These are phyloP conservation scores for Neurospora sp. DNA, from an alignment of 495 filamentous ascomycete genomes.

Conservation along the genomic window DNA sequence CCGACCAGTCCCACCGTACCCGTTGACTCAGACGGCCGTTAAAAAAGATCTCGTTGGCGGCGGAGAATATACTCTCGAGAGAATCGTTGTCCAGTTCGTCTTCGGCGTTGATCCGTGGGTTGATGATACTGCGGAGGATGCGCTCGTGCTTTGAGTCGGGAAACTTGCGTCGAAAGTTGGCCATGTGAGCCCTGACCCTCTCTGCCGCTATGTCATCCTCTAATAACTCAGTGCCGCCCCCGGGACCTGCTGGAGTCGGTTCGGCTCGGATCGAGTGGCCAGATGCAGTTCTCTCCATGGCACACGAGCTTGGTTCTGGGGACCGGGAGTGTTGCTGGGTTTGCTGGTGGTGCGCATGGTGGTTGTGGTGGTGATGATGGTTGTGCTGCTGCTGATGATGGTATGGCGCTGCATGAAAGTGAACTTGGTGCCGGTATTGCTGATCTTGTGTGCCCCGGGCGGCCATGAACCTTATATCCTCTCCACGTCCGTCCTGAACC, in stretches of 20 bases:
- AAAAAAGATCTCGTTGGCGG: constrained; percentile 46
- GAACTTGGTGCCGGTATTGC: background rate
- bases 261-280: constrained; percentile 23
- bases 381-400: background rate
- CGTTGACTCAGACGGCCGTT: constrained; percentile 35
- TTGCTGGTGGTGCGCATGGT: background rate
- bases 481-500: background rate
- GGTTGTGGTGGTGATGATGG: background rate
- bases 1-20: constrained; percentile 45
- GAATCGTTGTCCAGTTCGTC: constrained; percentile 39
- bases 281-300: constrained; percentile 24
- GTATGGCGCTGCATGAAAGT: background rate
- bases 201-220: constrained; percentile 30
- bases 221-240: constrained; percentile 20
- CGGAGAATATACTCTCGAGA: constrained; percentile 39
- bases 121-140: constrained; percentile 39
- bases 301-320: constrained; percentile 2
- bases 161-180: constrained; percentile 28
- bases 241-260: constrained; percentile 11
- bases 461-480: background rate
- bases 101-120: constrained; percentile 27
- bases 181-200: constrained; percentile 31
- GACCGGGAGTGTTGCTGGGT: constrained; percentile 1
- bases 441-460: background rate
- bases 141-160: constrained; percentile 39